Evolutionary conservation across 164 flowering plant species (phyloP), one percentile per base, ranked within the genome.

Genomic region (Liquidambar formosana): DNA sequence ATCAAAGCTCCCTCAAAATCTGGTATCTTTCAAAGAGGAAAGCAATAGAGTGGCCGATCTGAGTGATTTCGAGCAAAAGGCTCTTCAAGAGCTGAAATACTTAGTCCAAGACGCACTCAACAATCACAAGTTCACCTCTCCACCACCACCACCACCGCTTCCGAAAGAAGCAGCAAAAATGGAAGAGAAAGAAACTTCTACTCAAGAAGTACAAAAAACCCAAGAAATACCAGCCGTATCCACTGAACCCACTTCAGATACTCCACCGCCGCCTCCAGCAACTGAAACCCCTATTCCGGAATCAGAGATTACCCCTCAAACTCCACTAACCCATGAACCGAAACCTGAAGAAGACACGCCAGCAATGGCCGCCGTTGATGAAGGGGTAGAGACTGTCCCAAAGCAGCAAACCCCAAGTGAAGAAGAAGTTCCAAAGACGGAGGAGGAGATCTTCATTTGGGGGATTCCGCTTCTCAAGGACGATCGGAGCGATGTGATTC

Each of bases 11-110:
- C 83, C 89, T 8, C 72, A 73, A 56, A 61, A 79, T 8, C 33
- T 78, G 23, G 73, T 19, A 1, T 88, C 92, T 1, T 88, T 86
- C 77, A 83, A 85, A 58, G 88, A 84, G 68, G 88, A 86, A 53
- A 84, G 86, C 68, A 86, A 83, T 54, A 57, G 14, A 14, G 54
- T 78, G 10, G 65, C 76, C 26, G 88, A 88, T 84, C 88, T 88
- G 63, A 63, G 81, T 1, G 88, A 80, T 38, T 58, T 57, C 14
- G 81, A 88, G 74, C 72, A 72, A n/a, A 81, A 74, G 46, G 73
- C 88, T 23, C 71, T 86, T 8, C 65, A 71, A 1, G 87, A 86
- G 10, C 74, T 88, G 44, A 84, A 80, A 66, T 63, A 67, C 38
- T 74, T 78, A 11, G 75, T 88, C 12, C 73, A 63, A 27, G 80